These are phyloP conservation scores for Kodamaea ohmeri DNA, from an alignment of 1,139 yeast species.

Conservation along the genomic window DNA sequence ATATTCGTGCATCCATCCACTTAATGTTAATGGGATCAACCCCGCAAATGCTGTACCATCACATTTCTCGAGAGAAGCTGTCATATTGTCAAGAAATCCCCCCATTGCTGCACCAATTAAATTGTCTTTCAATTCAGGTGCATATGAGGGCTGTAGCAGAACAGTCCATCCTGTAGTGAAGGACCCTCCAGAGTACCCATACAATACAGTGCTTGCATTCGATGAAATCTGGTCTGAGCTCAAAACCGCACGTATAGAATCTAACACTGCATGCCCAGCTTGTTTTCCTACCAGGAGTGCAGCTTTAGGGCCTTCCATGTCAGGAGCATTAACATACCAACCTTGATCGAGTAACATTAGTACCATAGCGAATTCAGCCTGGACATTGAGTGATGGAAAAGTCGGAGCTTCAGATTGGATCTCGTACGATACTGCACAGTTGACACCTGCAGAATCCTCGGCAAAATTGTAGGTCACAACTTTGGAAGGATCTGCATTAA, in stretches of 20 bases:
- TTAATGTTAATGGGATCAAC: slow-evolving; percentile 23
- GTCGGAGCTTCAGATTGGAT: slow-evolving; percentile 17
- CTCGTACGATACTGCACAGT: slow-evolving; percentile 35
- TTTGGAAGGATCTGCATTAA: slow-evolving; percentile 26
- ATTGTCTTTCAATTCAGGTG: slow-evolving; percentile 27
- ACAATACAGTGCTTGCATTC: slow-evolving; percentile 25
- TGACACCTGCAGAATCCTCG: slow-evolving; percentile 28
- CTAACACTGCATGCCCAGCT: slow-evolving; percentile 29
- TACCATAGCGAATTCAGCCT: slow-evolving; percentile 23
- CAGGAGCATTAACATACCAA: slow-evolving; percentile 33
- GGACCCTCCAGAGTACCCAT: slow-evolving; percentile 41
- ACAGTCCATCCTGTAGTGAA: slow-evolving; percentile 40
- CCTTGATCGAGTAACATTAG: slow-evolving; percentile 23
- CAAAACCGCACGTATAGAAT: slow-evolving; percentile 27
- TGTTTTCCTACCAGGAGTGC: slow-evolving; percentile 30
- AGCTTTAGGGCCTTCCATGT: slow-evolving; percentile 30
- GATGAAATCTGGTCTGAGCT: slow-evolving; percentile 16
- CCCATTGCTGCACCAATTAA: slow-evolving; percentile 35
- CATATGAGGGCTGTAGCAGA: slow-evolving; percentile 30
- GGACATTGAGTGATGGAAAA: slow-evolving; percentile 17
- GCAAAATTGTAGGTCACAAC: slow-evolving; percentile 33
- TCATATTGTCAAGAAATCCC: slow-evolving; percentile 28
- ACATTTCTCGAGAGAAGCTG: slow-evolving; percentile 18
- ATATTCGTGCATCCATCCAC: slow-evolving; percentile 29
- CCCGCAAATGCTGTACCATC: slow-evolving; percentile 29